These are phyloP conservation scores for Rhizopogon sp. DNA, from an alignment of 768 basidiomycete genomes.

Conservation along the genomic window DNA sequence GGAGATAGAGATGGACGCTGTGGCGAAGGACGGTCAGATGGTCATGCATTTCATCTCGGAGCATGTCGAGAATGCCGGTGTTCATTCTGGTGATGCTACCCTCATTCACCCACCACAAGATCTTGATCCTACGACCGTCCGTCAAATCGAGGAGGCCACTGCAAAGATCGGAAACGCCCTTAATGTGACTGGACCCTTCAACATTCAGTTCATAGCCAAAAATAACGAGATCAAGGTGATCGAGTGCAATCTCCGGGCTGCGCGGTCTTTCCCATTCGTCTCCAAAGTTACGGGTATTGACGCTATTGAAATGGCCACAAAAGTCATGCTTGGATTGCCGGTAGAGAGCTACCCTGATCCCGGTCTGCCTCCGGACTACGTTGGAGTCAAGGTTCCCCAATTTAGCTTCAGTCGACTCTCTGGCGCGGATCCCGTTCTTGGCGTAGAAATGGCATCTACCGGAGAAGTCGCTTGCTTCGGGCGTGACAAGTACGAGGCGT, in stretches of 20 bases:
- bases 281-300: constrained; percentile 98
- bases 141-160: constrained; percentile 94
- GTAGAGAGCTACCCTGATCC: constrained; percentile 88
- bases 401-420: constrained; percentile 97
- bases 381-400: constrained; percentile 99
- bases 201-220: constrained; percentile 99
- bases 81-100: constrained; percentile 98
- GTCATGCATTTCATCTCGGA: constrained; percentile 99
- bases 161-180: constrained; percentile 96
- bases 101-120: constrained; percentile 98
- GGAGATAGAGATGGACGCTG: constrained; percentile 99
- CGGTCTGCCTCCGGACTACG: constrained; percentile 87
- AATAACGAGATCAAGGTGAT: constrained; percentile 99
- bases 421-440: constrained; percentile 95
- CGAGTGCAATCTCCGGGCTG: constrained; percentile 97
- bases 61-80: constrained; percentile 89
- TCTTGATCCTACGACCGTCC: constrained; percentile 93
- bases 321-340: constrained; percentile 92
- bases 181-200: constrained; percentile 97
- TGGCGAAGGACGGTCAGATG: constrained; percentile 96
- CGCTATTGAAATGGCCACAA: constrained; percentile 98
- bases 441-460: constrained; percentile 99
- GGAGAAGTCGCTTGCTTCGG: constrained; percentile 99
- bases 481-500: constrained; percentile 95
- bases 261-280: constrained; percentile 97